A percentile compares a stretch with the other conserved stretches of the same genome.
Evolutionary conservation across 768 basidiomycete species (phyloP).

Genomic region (Pisolithus microcarpus): DNA sequence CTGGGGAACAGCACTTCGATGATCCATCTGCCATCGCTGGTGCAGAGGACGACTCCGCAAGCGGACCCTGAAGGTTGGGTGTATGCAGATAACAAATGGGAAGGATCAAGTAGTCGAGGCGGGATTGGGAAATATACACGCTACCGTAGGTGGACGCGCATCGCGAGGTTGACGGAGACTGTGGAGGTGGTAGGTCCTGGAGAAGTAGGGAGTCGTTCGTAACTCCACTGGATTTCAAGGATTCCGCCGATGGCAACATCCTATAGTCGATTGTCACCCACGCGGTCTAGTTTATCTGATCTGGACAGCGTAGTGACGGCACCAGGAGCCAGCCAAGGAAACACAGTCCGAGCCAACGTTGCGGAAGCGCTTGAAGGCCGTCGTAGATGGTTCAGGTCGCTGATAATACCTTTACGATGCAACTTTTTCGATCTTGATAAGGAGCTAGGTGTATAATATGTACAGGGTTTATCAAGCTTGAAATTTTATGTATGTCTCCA

Average conservation of each 20-base stretch:
- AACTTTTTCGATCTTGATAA: not conserved
- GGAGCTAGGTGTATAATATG: not conserved
- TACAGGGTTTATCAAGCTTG: not conserved
- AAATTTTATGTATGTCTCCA: conserved; percentile 51
- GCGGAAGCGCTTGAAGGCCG: conserved; percentile 26
- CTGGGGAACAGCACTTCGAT: conserved; percentile 20
- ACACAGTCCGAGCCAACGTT: conserved; percentile 8
- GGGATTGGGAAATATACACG: conserved; percentile 92
- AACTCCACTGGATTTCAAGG: conserved; percentile 18
- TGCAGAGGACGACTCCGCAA: conserved; percentile 47
- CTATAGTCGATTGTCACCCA: conserved; percentile 17
- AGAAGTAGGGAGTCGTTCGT: conserved; percentile 24
- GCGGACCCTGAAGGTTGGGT: conserved; percentile 90
- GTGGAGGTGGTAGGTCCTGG: conserved; percentile 47
- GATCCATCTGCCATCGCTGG: conserved; percentile 24
- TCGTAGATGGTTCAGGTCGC: conserved; percentile 20
- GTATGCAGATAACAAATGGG: conserved; percentile 96
- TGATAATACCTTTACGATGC: conserved; percentile 1
- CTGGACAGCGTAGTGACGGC: conserved; percentile 23
- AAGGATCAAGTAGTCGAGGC: conserved; percentile 62
- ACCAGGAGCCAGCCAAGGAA: conserved; percentile 15
- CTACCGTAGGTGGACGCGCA: conserved; percentile 77
- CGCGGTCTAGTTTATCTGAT: conserved; percentile 24
- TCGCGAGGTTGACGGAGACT: conserved; percentile 70
- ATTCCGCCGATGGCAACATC: conserved; percentile 22